phyloP scores from a whole-genome alignment of 202 grass and related monocot genomes.

The Setaria viridis region DNA sequence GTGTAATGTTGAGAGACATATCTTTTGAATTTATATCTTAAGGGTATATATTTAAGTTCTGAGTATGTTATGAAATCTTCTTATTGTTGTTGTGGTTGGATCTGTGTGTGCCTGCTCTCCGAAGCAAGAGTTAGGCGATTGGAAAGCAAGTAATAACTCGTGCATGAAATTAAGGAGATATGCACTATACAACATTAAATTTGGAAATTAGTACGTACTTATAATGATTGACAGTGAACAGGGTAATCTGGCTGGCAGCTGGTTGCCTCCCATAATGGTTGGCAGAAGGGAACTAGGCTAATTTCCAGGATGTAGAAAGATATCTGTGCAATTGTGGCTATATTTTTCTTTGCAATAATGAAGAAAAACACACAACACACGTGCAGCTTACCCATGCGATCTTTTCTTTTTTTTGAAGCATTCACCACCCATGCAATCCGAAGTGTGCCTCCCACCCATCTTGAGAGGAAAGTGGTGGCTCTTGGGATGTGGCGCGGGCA shows the following conservation, averaged over 20 bases:
- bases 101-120: neutral
- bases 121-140: neutral
- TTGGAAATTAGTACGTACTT: neutral
- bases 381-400: no score
- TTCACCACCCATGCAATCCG: no score
- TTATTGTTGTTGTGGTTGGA: neutral
- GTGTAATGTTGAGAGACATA: constrained; percentile 11
- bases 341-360: no score
- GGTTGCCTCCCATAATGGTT: neutral
- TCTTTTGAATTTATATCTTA: neutral
- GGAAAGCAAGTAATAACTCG: neutral
- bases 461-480: no score
- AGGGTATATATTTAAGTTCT: constrained; percentile 3
- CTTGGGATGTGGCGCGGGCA: no score
- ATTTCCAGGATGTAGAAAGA: no score
- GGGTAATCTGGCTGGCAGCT: neutral
- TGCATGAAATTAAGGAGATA: neutral
- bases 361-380: no score
- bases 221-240: neutral
- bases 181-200: neutral
- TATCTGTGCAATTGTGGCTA: no score
- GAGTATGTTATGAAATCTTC: neutral
- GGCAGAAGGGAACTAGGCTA: neutral
- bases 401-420: no score
- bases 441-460: neutral